These are phyloP conservation scores for Chrysosphaeria jannelii DNA, from an alignment of 2,329 filamentous ascomycete species.

Conservation along the genomic window DNA sequence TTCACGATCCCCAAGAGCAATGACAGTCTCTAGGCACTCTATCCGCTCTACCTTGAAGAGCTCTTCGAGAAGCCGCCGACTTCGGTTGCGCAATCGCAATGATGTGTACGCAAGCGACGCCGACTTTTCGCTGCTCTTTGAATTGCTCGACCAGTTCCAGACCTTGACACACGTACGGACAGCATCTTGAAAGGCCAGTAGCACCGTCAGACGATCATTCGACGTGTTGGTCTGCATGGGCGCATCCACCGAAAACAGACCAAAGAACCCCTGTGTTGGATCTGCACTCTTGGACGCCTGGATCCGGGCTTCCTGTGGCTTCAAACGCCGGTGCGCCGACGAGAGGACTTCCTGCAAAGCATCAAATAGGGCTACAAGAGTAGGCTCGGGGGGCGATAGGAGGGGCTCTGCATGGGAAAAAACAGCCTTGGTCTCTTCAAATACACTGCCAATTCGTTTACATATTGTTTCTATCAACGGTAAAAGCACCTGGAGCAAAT, in stretches of 20 bases:
- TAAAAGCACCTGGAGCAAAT: conserved; percentile 71
- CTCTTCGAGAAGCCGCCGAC: conserved; percentile 67
- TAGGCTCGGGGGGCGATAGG: conserved; percentile 26
- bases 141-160: conserved; percentile 39
- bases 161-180: conserved; percentile 78
- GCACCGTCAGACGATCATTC: conserved; percentile 74
- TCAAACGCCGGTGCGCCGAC: conserved; percentile 53
- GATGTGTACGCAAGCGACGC: conserved; percentile 82
- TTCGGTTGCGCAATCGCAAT: conserved; percentile 66
- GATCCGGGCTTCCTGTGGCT: conserved; percentile 41
- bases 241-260: conserved; percentile 56
- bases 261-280: conserved; percentile 65
- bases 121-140: conserved; percentile 27
- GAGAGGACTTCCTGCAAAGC: conserved; percentile 78
- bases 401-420: conserved; percentile 14
- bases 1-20: conserved; percentile 23
- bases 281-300: conserved; percentile 49
- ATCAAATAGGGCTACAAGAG: conserved; percentile 62
- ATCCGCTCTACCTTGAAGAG: conserved; percentile 76
- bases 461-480: conserved; percentile 79
- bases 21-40: conserved; percentile 75
- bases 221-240: conserved; percentile 56
- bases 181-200: conserved; percentile 90
- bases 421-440: conserved; percentile 34
- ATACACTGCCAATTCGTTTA: conserved; percentile 41